Conservation (phyloP, 176 grass and related monocot genomes). For the Phragmites australis region DNA sequence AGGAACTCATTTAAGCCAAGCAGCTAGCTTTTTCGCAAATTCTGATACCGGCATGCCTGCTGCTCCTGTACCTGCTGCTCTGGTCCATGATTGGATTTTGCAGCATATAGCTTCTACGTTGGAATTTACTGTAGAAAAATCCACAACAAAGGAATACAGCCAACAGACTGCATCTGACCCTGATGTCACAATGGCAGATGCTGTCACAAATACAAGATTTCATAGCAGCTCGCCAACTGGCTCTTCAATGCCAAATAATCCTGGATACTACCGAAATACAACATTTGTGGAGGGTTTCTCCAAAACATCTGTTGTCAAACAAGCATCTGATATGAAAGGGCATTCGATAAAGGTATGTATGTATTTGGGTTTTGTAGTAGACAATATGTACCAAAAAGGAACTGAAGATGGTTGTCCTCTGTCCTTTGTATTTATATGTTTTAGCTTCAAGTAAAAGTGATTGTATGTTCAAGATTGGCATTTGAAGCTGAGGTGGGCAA, state of each 20-base stretch:
- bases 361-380: not conserved
- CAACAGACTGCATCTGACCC: conserved; percentile 51
- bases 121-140: conserved; percentile 68
- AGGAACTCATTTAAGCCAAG: conserved; percentile 76
- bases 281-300: conserved; percentile 95
- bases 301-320: conserved; percentile 92
- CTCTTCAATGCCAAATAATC: conserved; percentile 54
- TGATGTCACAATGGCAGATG: conserved; percentile 91
- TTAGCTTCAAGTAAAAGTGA: not conserved
- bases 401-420: conserved; percentile 1
- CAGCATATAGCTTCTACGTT: conserved; percentile 78
- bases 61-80: conserved; percentile 69
- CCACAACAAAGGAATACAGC: conserved; percentile 58
- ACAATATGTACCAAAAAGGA: not conserved
- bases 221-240: conserved; percentile 41
- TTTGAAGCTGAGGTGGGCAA: not conserved
- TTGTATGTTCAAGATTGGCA: conserved; percentile 4
- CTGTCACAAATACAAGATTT: conserved; percentile 55
- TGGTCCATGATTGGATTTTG: conserved; percentile 87
- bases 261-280: conserved; percentile 59
- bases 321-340: conserved; percentile 85
- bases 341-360: conserved; percentile 82
- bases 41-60: conserved; percentile 98
- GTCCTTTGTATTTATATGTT: not conserved
- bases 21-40: conserved; percentile 92